Percentiles rank a stretch among this genome's conserved stretches.
phyloP scores from a whole-genome alignment of 345 rosid species.

The Erucastrum elatum region DNA sequence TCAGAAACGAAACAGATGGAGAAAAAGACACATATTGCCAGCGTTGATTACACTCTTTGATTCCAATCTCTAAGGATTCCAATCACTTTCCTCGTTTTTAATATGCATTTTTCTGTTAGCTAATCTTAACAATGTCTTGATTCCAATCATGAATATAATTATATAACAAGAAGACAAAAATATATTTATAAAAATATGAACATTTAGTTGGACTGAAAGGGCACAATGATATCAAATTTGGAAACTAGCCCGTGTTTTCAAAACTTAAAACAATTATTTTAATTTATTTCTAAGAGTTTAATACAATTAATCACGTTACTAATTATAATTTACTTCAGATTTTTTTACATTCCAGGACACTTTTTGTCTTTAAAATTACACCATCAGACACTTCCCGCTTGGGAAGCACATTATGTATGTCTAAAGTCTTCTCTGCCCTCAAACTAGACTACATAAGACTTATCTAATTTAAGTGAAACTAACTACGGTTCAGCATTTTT shows the following conservation, averaged over 20 bases:
- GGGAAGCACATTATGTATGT: too few species aligned
- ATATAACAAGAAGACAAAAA: neutral
- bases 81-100: slow-evolving; percentile 1
- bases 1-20: slow-evolving; percentile 8
- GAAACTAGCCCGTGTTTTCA: neutral
- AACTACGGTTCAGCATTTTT: too few species aligned
- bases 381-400: too few species aligned
- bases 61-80: slow-evolving; percentile 1
- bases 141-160: neutral
- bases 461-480: too few species aligned
- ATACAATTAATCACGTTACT: neutral
- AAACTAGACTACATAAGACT: too few species aligned
- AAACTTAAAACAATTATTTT: neutral
- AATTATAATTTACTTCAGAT: too few species aligned
- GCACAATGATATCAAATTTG: neutral
- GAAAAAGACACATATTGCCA: too few species aligned
- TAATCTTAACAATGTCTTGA: neutral
- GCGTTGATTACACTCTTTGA: neutral
- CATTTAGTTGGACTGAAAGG: neutral
- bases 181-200: neutral
- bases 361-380: too few species aligned
- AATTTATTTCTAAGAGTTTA: neutral
- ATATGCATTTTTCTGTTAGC: neutral
- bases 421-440: too few species aligned
- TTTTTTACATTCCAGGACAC: too few species aligned